Base-by-base conservation (phyloP, 2,329 filamentous ascomycete species). In the Celoporthe dispersa region DNA sequence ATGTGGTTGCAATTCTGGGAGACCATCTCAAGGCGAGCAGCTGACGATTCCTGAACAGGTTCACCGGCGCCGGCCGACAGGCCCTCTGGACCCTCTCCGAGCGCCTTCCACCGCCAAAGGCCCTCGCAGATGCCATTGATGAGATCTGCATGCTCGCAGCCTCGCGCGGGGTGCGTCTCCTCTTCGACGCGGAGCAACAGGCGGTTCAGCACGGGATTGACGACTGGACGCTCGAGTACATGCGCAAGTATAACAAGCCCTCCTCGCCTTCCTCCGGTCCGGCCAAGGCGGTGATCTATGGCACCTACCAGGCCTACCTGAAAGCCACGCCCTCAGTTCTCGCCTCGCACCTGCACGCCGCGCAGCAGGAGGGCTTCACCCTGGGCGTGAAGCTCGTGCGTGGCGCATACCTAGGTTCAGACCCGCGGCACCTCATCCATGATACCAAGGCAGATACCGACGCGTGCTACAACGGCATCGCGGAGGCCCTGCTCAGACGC, bases 151-250 rank as follows among this genome's bases (percentile, higher is more conserved):
- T 90, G 62, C 86, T 92, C 22, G 94, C 94, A 0, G 85, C 88
- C 2, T 82, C 87, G 51, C 89, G 90, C 66, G 88, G 90, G 33
- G 88, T 97, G 2, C 86, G 88, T 3, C 85, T 98, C 1, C 87
- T 97, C 2, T 93, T 97, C 72, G 93, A 97, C 73, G 94, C 94
- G 1, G 94, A 98, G 80, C 93, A 97, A 79, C 90, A 91, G 69
- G 86, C 88, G 68, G 86, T 96, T 39, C 93, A 97, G 80, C 83
- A 86, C 7, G 93, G 93, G 9, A 95, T 97, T 72, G 91, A 96
- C 78, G 86, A 88, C 74, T 95, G 94, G 91, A 93, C 91, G 6
- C 80, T 96, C 64, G 81, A 86, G n/a, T 91, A 94, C 74, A 92
- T 94, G 83, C 87, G 88, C 75, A 89, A 87, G 77, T 94, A 92